Evolutionary conservation across 202 grass and related monocot species (phyloP), one percentile per base, ranked within the genome.

Genomic region (Sporobolus alterniflorus): DNA sequence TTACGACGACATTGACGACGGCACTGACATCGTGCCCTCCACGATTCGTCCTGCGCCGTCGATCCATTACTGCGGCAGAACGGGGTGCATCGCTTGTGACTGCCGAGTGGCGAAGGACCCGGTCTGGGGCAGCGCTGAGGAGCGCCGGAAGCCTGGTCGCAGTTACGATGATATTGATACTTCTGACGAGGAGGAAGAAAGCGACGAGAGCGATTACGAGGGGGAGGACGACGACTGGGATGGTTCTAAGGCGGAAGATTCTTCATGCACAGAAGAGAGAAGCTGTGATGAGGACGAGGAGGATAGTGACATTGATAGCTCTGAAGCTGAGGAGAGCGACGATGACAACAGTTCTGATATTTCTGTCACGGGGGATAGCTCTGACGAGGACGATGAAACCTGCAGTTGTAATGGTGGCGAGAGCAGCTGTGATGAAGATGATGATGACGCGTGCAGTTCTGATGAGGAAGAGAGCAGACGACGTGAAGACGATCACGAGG

Each of bases 161-260:
- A n/a, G n/a, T n/a, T 69, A 29, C 18, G 69, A 72, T 11, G 69
- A 50, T 9, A 33, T 72, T n/a, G 69, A 54, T 73, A 72, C 28
- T 11, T 49, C 16, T 3, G n/a, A n/a, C n/a, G n/a, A n/a, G n/a
- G n/a, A n/a, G n/a, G n/a, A n/a, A n/a, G n/a, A n/a, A n/a, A n/a
- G n/a, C n/a, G 17, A 49, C 0, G 18, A 52, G 44, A 11, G 26
- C 69, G 15, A 43, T 11, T 2, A n/a, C 14, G 13, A 51, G n/a
- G n/a, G n/a, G 4, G 32, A n/a, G 32, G 18, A 39, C 20, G 34
- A 24, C 11, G 11, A 2, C 30, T 1, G 8, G 2, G 51, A 54
- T 29, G 16, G 30, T 36, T 65, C 63, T 65, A 13, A 66, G 3
- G 10, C 1, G 20, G 64, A 40, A 66, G 33, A 40, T 39, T 40